Conservation (phyloP, 1,139 yeast species). For the Pichia sp. region DNA sequence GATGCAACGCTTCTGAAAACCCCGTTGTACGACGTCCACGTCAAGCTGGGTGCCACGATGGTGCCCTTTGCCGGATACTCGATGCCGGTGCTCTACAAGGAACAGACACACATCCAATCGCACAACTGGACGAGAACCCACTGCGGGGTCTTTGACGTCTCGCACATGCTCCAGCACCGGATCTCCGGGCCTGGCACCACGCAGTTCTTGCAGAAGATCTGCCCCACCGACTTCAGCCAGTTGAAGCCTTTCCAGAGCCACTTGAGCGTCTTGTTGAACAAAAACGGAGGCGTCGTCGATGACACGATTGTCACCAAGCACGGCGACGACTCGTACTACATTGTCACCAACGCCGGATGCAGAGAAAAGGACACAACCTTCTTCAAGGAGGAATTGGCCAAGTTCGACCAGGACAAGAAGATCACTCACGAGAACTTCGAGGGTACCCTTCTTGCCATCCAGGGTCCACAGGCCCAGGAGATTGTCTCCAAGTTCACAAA, state of each 20-base stretch:
- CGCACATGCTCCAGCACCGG: conserved; percentile 93
- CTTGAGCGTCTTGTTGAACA: conserved; percentile 72
- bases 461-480: conserved; percentile 79
- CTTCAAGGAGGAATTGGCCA: conserved; percentile 48
- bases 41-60: conserved; percentile 78
- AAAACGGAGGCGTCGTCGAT: conserved; percentile 80
- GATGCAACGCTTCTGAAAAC: conserved; percentile 47
- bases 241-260: conserved; percentile 62
- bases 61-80: conserved; percentile 93
- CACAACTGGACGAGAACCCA: conserved; percentile 89
- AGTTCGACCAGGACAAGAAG: conserved; percentile 37
- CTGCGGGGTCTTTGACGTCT: conserved; percentile 91
- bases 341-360: conserved; percentile 98
- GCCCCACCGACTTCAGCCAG: conserved; percentile 73
- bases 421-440: conserved; percentile 63
- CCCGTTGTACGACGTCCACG: conserved; percentile 78
- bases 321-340: conserved; percentile 69
- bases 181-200: conserved; percentile 66
- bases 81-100: conserved; percentile 87
- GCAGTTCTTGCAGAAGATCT: conserved; percentile 68
- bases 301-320: conserved; percentile 90
- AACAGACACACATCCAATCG: conserved; percentile 83
- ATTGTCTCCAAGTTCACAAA: conserved; percentile 63
- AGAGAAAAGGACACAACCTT: conserved; percentile 73
- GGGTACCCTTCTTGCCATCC: conserved; percentile 81